A percentile compares a stretch with the other conserved stretches of the same genome.
Conservation (phyloP, 148 eudicot genomes). For the Amaranthus hypochondriacus region DNA sequence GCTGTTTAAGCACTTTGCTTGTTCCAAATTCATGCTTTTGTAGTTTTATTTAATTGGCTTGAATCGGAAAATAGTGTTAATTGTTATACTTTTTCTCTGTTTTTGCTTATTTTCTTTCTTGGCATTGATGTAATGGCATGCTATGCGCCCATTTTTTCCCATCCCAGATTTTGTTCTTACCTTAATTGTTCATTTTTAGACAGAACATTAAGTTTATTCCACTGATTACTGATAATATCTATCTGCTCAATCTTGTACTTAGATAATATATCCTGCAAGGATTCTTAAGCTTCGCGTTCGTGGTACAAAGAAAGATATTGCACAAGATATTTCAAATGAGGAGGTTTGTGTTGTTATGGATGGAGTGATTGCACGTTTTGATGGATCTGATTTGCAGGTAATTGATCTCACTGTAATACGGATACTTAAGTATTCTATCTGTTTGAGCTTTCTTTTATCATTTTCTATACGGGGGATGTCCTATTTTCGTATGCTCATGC, state of each 20-base stretch:
- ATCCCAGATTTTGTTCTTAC: constrained; percentile 5
- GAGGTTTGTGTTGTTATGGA: constrained; percentile 84
- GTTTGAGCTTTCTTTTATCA: not conserved
- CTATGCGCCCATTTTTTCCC: not conserved
- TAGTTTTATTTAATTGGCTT: not conserved
- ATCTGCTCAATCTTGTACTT: constrained; percentile 11
- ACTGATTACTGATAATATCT: not conserved
- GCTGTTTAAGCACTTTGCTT: no score
- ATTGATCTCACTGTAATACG: constrained; percentile 3
- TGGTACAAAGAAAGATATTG: constrained; percentile 65
- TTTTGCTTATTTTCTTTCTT: no score
- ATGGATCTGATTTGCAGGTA: constrained; percentile 91
- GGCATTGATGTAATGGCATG: no score
- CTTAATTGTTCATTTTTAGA: not conserved
- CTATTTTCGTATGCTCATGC: not conserved
- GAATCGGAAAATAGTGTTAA: not conserved
- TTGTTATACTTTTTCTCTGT: not conserved
- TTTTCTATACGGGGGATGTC: not conserved
- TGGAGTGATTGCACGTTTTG: constrained; percentile 82
- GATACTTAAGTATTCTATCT: not conserved
- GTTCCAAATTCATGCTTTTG: not conserved
- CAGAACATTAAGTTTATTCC: not conserved
- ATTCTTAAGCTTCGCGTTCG: constrained; percentile 78
- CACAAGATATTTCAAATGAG: constrained; percentile 69
- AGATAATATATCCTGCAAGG: constrained; percentile 65